Conservation (phyloP, 176 grass and related monocot species). For the Alopecurus myosuroides region DNA sequence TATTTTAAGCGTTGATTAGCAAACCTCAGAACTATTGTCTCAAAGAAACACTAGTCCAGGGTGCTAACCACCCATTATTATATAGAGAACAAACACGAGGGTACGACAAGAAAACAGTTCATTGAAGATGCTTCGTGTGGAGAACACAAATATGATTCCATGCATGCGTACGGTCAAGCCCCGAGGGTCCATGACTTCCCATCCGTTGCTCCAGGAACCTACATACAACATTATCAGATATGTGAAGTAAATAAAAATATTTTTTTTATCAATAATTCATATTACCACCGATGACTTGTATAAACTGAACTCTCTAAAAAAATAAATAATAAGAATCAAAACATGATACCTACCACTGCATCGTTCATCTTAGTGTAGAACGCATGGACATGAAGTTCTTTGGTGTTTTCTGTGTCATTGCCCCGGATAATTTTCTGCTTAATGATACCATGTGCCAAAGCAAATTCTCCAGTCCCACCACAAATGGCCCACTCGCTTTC, state of each 20-base stretch:
- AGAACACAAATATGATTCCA: too few species aligned
- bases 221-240: background rate
- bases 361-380: background rate
- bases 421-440: background rate
- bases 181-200: background rate
- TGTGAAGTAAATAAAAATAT: background rate
- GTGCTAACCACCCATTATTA: too few species aligned
- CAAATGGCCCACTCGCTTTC: background rate
- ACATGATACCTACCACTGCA: background rate
- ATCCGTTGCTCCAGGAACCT: background rate
- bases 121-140: too few species aligned
- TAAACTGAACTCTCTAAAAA: background rate
- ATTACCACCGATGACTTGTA: too few species aligned
- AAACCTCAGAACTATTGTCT: too few species aligned
- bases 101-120: too few species aligned
- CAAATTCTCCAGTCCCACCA: background rate
- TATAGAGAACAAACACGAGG: too few species aligned
- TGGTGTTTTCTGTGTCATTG: background rate
- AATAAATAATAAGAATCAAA: background rate
- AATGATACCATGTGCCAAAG: conserved; percentile 1
- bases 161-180: background rate
- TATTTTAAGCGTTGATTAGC: too few species aligned
- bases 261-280: too few species aligned
- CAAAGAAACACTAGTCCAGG: too few species aligned
- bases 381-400: background rate